phyloP scores from a whole-genome alignment of 148 eudicot genomes.

The Cornus controversa region DNA sequence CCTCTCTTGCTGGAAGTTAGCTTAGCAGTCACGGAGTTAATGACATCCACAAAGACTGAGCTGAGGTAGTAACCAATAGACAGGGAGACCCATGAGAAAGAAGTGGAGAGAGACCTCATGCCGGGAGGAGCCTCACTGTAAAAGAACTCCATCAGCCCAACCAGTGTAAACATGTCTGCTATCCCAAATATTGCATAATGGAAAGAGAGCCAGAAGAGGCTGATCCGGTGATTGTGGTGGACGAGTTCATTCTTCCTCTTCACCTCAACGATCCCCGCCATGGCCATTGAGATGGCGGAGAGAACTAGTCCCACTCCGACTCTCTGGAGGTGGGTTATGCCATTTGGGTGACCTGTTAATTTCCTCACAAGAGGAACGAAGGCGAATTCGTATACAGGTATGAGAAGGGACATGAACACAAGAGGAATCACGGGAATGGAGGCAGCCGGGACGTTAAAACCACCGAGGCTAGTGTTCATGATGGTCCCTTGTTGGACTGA shows the following conservation, averaged over 20 bases:
- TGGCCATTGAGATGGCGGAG: constrained; percentile 10
- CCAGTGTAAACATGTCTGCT: constrained; percentile 20
- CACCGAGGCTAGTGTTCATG: background rate
- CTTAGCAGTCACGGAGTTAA: constrained; percentile 6
- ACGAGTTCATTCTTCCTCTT: constrained; percentile 5
- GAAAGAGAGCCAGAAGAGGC: constrained; percentile 18
- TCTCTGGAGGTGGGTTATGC: constrained; percentile 12
- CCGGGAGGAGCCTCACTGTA: constrained; percentile 12
- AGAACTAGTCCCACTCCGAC: constrained; percentile 13
- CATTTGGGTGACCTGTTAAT: constrained; percentile 12
- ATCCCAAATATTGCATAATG: constrained; percentile 19
- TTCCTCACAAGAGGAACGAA: constrained; percentile 5
- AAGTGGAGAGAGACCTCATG: constrained; percentile 16
- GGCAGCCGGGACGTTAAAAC: constrained; percentile 2
- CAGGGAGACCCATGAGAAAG: constrained; percentile 7
- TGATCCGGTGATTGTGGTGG: constrained; percentile 13
- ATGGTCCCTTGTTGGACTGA: background rate
- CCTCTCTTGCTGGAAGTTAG: constrained; percentile 10
- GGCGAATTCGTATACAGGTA: constrained; percentile 3
- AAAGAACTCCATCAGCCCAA: constrained; percentile 19
- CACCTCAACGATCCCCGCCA: constrained; percentile 12
- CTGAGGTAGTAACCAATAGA: constrained; percentile 18
- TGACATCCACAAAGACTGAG: constrained; percentile 4
- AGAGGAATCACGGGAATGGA: constrained; percentile 10
- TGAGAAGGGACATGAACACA: constrained; percentile 5